These are phyloP conservation scores for Atkinsonella texensis DNA, from an alignment of 2,329 filamentous ascomycete genomes.

Conservation along the genomic window DNA sequence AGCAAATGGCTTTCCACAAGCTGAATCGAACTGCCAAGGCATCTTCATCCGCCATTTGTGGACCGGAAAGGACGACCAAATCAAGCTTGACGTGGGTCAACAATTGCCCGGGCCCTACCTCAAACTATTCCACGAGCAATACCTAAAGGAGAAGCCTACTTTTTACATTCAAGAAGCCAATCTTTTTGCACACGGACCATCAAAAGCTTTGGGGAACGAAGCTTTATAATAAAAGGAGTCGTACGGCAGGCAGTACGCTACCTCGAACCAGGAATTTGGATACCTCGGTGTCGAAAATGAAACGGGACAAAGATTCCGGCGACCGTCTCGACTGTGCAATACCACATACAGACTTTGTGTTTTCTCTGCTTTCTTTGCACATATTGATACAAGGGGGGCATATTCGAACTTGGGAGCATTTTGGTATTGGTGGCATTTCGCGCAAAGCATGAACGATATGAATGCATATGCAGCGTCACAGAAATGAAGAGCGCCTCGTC, in stretches of 20 bases:
- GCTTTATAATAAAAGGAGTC: neutral
- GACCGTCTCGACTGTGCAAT: neutral
- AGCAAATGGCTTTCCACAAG: constrained; percentile 31
- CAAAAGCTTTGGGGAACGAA: constrained; percentile 3
- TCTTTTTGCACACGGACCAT: constrained; percentile 17
- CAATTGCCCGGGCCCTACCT: constrained; percentile 25
- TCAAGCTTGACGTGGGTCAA: constrained; percentile 26
- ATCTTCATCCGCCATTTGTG: constrained; percentile 31
- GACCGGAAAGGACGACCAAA: constrained; percentile 27
- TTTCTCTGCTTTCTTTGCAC: neutral
- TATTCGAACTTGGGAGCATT: neutral
- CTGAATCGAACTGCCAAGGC: constrained; percentile 24
- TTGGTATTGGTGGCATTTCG: neutral
- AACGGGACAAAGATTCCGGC: neutral
- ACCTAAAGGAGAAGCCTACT: constrained; percentile 18
- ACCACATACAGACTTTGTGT: neutral
- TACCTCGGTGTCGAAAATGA: neutral
- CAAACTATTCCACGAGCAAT: constrained; percentile 24
- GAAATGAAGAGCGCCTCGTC: neutral
- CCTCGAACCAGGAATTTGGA: neutral
- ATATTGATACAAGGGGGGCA: neutral
- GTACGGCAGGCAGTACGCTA: too few species aligned
- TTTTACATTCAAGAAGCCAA: constrained; percentile 25
- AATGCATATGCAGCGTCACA: neutral
- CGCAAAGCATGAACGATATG: neutral